Conservation (phyloP, 2,329 filamentous ascomycete genomes). For the Colletotrichum theobromicola region DNA sequence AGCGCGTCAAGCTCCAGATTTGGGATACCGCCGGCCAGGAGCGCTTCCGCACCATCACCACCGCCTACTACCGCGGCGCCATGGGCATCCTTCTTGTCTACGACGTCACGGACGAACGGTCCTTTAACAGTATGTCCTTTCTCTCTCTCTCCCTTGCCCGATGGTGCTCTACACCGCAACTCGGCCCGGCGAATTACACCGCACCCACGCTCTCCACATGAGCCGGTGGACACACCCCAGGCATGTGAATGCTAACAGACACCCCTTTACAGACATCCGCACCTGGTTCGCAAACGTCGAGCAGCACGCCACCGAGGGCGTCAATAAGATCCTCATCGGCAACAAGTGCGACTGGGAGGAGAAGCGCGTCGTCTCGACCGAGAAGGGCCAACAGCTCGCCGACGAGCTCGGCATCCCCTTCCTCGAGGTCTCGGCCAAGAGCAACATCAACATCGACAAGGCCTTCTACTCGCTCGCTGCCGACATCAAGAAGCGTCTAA, state of each 20-base stretch:
- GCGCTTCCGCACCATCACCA: conserved; percentile 98
- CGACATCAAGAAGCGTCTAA: conserved; percentile 98
- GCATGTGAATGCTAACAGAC: conserved; percentile 23
- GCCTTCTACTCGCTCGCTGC: conserved; percentile 94
- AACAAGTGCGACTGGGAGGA: conserved; percentile 99
- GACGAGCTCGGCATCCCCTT: conserved; percentile 98
- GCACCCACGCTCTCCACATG: not conserved
- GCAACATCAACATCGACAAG: conserved; percentile 99
- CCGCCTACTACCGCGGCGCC: conserved; percentile 96
- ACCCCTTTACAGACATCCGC: conserved; percentile 76
- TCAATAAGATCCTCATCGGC: conserved; percentile 99
- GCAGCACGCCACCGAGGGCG: conserved; percentile 96
- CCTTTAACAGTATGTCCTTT: conserved; percentile 85
- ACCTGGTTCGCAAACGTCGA: conserved; percentile 99
- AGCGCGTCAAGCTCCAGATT: conserved; percentile 98
- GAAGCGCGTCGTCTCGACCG: conserved; percentile 92
- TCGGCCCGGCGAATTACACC: not conserved
- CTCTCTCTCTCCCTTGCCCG: not conserved
- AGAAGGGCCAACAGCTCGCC: conserved; percentile 90
- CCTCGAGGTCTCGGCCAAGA: conserved; percentile 97
- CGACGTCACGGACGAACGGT: conserved; percentile 96
- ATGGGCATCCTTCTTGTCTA: conserved; percentile 99
- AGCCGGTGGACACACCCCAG: not conserved
- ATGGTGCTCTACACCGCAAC: not conserved
- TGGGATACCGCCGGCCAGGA: conserved; percentile 99